Base-by-base conservation (phyloP, 2,329 filamentous ascomycete genomes). In the Annulohypoxylon truncatum region DNA sequence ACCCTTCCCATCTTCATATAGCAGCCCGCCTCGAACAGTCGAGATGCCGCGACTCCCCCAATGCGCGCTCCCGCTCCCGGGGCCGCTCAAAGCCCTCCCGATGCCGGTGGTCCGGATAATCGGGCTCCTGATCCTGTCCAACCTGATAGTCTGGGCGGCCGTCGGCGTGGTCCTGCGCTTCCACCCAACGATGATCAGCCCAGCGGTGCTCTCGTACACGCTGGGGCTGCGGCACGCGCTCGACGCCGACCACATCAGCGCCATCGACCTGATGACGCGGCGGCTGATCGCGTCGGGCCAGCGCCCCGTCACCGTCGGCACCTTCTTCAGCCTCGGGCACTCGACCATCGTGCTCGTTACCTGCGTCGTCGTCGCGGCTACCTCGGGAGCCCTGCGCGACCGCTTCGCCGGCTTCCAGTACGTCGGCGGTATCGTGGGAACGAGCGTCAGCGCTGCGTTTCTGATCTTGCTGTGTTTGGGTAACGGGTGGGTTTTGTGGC, bases 221-320 rank as follows among this genome's bases (percentile, higher is more conserved):
- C 86, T 98, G 9, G 95, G 95, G 2, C 86, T 98, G 10, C 91
- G 95, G 42, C 95, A 98, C 82, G 95, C 95, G n/a, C 88, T 98
- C 46, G 96, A 98, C 75, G 96, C 95, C n/a, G 95, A 98, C 79
- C 96, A 98, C 77, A 87, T 86, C 74, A 80, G 80, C 73, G 95
- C 94, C 68, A 99, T 98, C 74, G 95, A 98, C 79, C 86, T 98
- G 35, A 97, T 96, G 90, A 98, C 96, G 0, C 87, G 96, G 2
- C 89, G 95, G 5, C 87, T 98, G 22, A 89, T 98, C 35, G 94
- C 94, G 0, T 87, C 92, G 0, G 94, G 93, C 15, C 93, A 96
- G 75, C 88, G 88, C 1, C 94, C 95, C 1, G 94, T 96, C 9
- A 95, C 94, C 0, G 95, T 98, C 1, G 96, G 95, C 44, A 97